Evolutionary conservation across 2,329 filamentous ascomycete species (phyloP), one percentile per base, ranked within the genome.

Genomic region (Mycosphaerelloides madeirae): DNA sequence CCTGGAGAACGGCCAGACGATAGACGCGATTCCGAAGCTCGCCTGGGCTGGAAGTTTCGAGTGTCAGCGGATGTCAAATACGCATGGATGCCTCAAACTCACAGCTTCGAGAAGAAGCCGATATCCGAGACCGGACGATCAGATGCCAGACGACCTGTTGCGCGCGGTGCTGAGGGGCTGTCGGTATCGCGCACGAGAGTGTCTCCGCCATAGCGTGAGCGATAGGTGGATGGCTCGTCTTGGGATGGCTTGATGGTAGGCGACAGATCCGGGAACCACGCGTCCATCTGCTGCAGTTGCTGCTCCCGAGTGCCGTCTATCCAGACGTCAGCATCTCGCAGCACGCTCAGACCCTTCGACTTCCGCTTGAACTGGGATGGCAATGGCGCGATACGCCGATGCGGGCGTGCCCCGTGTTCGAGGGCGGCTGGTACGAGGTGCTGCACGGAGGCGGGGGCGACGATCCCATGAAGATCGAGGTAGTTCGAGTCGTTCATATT

Each of bases 21-120:
- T 59, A 60, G 41, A 60, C 58, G 29, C 38, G 28, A 39, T 60
- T 60, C 18, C 56, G 43, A 12, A 59, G 20, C 37, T 59, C 56
- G 16, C 55, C 56, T 6, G 58, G 55, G 9, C 22, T 25, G 9
- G 22, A 9, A 25, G 22, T 6, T 5, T 25, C 22, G 22, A 25
- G 22, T 6, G 22, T 25, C 22, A 25, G 22, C 22, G 9, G 22
- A 9, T n/a, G n/a, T n/a, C n/a, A n/a, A n/a, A n/a, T n/a, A n/a
- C n/a, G n/a, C n/a, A n/a, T n/a, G n/a, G n/a, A n/a, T n/a, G n/a
- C n/a, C n/a, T n/a, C n/a, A 25, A 9, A 25, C 22, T 25, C 22
- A 25, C 22, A 60, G 54, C 41, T 50, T 53, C 25, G 32, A 28
- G 45, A 60, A 49, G 31, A 41, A 44, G 9, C 58, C 56, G 39